A percentile compares a stretch with the other conserved stretches of the same genome.
Evolutionary conservation across 2,329 filamentous ascomycete genomes (phyloP).

Genomic region (Curvularia spicifera): DNA sequence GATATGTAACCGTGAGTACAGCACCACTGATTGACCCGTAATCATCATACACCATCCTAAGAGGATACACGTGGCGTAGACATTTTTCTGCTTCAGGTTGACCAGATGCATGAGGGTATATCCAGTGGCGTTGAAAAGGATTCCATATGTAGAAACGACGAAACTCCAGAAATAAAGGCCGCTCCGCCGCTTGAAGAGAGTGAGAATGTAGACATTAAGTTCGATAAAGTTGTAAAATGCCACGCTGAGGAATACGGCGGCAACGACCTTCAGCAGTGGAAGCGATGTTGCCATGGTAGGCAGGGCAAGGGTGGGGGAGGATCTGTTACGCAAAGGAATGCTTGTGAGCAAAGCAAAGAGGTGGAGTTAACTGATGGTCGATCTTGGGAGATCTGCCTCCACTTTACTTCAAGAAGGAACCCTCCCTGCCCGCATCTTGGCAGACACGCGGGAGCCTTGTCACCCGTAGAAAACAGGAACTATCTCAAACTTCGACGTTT

Average conservation of each 20-base stretch:
- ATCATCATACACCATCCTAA: constrained; percentile 67
- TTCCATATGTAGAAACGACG: constrained; percentile 51
- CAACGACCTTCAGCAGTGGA: constrained; percentile 14
- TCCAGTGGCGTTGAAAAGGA: constrained; percentile 54
- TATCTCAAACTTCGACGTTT: constrained; percentile 4
- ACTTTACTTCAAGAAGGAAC: constrained; percentile 9
- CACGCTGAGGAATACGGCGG: constrained; percentile 32
- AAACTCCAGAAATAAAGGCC: constrained; percentile 59
- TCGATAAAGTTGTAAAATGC: constrained; percentile 51
- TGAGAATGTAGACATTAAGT: constrained; percentile 53
- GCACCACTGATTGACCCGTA: constrained; percentile 64
- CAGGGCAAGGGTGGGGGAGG: neutral
- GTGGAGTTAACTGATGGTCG: constrained; percentile 10
- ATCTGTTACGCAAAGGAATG: constrained; percentile 1
- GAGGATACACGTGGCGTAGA: constrained; percentile 52
- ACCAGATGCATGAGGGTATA: constrained; percentile 52
- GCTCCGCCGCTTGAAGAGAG: constrained; percentile 53
- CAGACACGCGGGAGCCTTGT: neutral
- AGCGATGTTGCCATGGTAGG: constrained; percentile 10
- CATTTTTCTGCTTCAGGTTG: constrained; percentile 35
- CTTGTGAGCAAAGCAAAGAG: constrained; percentile 3
- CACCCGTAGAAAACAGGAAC: constrained; percentile 7
- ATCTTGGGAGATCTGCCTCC: constrained; percentile 12
- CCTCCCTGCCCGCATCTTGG: constrained; percentile 1
- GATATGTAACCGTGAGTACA: constrained; percentile 67